phyloP scores from a whole-genome alignment of 2,329 filamentous ascomycete genomes.

The Stachybotrys chartarum region DNA sequence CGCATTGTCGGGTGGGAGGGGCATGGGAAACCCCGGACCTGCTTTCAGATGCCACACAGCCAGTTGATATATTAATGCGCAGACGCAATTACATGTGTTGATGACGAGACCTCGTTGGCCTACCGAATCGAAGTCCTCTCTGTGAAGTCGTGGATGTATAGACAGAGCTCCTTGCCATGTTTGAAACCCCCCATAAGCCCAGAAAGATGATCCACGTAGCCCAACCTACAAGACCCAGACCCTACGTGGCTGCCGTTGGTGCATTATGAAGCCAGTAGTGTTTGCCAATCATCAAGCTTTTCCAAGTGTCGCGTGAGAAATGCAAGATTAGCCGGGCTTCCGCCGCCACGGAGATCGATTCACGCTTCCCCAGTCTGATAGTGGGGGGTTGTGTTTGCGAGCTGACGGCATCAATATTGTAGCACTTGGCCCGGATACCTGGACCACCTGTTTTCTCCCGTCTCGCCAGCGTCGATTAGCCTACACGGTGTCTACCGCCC shows the following conservation, averaged over 20 bases:
- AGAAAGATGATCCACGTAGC: too few relatives aligned
- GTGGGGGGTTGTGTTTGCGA: not conserved
- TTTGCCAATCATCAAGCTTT: too few relatives aligned
- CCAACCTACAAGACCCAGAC: too few relatives aligned
- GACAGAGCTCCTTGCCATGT: too few relatives aligned
- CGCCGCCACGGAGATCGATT: not conserved
- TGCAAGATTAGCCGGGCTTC: not conserved
- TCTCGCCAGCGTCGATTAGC: too few relatives aligned
- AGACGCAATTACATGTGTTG: not conserved
- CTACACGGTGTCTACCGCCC: too few relatives aligned
- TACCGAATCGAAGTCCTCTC: not conserved
- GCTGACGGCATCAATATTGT: not conserved
- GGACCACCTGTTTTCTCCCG: too few relatives aligned
- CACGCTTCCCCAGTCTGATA: not conserved
- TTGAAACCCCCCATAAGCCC: too few relatives aligned
- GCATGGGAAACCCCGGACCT: not conserved
- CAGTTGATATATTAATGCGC: not conserved
- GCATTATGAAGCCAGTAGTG: too few relatives aligned
- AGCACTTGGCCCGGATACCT: too few relatives aligned
- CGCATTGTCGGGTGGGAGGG: not conserved
- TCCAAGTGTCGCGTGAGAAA: not conserved
- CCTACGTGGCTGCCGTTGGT: too few relatives aligned
- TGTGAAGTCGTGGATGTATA: not conserved
- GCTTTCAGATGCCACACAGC: not conserved
- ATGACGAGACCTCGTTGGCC: not conserved